These are phyloP conservation scores for Sphaerulina musiva DNA, from an alignment of 2,329 filamentous ascomycete genomes.

Conservation along the genomic window DNA sequence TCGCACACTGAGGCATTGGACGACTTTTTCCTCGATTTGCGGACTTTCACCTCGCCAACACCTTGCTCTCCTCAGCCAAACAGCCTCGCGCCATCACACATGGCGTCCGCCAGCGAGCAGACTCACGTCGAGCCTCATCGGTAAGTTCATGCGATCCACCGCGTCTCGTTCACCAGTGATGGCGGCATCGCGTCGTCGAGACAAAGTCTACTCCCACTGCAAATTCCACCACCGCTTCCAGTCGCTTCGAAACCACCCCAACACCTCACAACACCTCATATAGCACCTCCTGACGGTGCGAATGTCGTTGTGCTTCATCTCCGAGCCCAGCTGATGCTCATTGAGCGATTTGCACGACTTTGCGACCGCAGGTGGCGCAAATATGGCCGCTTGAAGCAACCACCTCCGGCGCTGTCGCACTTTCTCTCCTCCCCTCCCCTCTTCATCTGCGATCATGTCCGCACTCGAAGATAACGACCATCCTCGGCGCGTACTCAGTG, in stretches of 20 bases:
- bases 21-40: not conserved
- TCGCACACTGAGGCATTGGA: conserved; percentile 2
- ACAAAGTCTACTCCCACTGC: not conserved
- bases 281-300: not conserved
- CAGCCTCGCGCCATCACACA: not conserved
- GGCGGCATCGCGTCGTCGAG: conserved; percentile 10
- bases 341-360: not conserved
- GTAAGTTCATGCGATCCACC: not conserved
- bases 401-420: conserved; percentile 4
- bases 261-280: conserved; percentile 4
- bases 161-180: conserved; percentile 1
- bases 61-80: not conserved
- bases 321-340: conserved; percentile 2
- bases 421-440: not conserved
- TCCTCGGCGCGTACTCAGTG: not conserved
- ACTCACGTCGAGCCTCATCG: conserved; percentile 1
- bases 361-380: not conserved
- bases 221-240: not conserved
- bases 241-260: conserved; percentile 1
- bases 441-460: not conserved
- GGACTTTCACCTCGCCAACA: not conserved
- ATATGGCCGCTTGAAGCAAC: conserved; percentile 6
- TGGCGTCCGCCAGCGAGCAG: not conserved
- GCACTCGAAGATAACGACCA: not conserved
- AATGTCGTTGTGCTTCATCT: not conserved